phyloP scores from a whole-genome alignment of 441 rosid species.

The Adansonia gregorii region DNA sequence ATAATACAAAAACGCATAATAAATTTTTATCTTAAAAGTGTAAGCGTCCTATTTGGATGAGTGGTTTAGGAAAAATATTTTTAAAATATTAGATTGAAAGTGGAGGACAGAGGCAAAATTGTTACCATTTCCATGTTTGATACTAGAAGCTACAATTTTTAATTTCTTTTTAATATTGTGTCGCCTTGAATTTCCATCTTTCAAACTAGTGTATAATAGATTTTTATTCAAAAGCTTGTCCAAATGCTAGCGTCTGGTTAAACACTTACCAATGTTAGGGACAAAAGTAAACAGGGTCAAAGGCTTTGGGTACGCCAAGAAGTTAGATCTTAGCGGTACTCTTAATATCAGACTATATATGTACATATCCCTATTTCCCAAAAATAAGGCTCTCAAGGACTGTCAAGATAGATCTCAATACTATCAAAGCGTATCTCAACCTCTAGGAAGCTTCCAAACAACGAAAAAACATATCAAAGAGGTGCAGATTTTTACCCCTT shows the following conservation, averaged over 20 bases:
- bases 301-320: slow-evolving; percentile 32
- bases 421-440: slow-evolving; percentile 38
- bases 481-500: slow-evolving; percentile 20
- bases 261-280: slow-evolving; percentile 24
- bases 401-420: too few relatives aligned
- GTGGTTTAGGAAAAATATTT: too few relatives aligned
- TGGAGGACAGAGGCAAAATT: too few relatives aligned
- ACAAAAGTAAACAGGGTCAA: slow-evolving; percentile 33
- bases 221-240: slow-evolving; percentile 32
- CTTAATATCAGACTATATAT: not conserved
- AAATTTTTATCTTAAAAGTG: too few relatives aligned
- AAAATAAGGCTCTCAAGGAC: not conserved
- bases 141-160: too few relatives aligned
- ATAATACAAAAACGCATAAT: too few relatives aligned
- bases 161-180: too few relatives aligned
- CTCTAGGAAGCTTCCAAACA: slow-evolving; percentile 49
- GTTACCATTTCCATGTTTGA: too few relatives aligned
- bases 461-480: slow-evolving; percentile 32
- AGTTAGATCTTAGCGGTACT: slow-evolving; percentile 25
- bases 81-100: not conserved
- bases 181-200: slow-evolving; percentile 25
- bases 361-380: slow-evolving; percentile 24
- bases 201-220: not conserved
- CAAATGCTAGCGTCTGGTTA: slow-evolving; percentile 32
- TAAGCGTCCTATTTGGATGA: too few relatives aligned